Percentiles rank a stretch among this genome's conserved stretches.
Evolutionary conservation across 306 rosid species (phyloP).

Genomic region (Acacia melanoxylon): DNA sequence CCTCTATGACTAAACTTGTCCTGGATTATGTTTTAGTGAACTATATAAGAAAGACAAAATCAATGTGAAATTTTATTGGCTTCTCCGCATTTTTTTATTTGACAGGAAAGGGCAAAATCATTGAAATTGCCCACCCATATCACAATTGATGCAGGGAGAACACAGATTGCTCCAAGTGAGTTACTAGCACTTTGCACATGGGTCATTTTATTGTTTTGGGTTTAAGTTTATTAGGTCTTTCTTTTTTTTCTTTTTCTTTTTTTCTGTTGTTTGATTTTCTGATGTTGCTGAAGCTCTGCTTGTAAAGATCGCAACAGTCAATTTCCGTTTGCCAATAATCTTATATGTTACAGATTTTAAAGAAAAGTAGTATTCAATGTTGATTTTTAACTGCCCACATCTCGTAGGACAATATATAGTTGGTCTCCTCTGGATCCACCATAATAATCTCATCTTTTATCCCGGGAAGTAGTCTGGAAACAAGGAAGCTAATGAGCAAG

Average conservation of each 20-base stretch:
- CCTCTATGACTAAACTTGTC: background rate
- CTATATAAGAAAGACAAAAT: background rate
- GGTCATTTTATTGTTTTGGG: background rate
- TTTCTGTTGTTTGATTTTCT: background rate
- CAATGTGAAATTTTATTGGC: slow-evolving; percentile 6
- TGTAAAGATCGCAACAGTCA: background rate
- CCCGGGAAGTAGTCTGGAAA: background rate
- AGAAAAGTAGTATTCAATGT: background rate
- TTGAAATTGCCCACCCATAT: slow-evolving; percentile 81
- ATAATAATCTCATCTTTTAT: background rate
- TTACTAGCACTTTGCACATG: slow-evolving; percentile 25
- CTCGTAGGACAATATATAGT: background rate
- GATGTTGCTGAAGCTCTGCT: background rate
- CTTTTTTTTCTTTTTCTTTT: no score
- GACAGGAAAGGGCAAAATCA: slow-evolving; percentile 82
- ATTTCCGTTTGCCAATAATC: background rate
- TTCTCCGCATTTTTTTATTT: slow-evolving; percentile 13
- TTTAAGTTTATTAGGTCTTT: background rate
- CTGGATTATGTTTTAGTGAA: background rate
- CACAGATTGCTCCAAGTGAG: slow-evolving; percentile 98
- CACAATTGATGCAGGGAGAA: slow-evolving; percentile 95
- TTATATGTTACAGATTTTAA: background rate
- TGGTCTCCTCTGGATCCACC: background rate
- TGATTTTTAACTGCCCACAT: slow-evolving; percentile 1
- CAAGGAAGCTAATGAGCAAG: background rate